Percentiles rank a stretch among this genome's conserved stretches.
Evolutionary conservation across 148 eudicot genomes (phyloP).

Genomic region (Cornus suecica): DNA sequence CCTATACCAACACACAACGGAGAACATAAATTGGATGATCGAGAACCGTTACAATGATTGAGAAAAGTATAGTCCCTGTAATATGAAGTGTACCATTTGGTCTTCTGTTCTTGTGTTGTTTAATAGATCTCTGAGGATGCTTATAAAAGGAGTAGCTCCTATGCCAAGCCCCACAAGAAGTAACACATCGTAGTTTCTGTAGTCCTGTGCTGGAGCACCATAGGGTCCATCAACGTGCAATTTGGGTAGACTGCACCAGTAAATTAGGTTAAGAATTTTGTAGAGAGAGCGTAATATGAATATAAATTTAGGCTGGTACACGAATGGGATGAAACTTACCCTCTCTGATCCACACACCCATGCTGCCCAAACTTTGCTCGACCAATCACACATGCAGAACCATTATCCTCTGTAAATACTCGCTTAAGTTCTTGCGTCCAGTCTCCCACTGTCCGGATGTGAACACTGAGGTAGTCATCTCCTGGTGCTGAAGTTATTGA

Average conservation of each 20-base stretch:
- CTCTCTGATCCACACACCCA: slow-evolving; percentile 46
- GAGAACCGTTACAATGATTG: background rate
- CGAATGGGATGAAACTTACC: slow-evolving; percentile 39
- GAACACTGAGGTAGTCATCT: slow-evolving; percentile 80
- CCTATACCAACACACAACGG: slow-evolving; percentile 39
- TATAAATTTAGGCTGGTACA: background rate
- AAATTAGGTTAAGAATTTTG: background rate
- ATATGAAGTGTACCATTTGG: slow-evolving; percentile 35
- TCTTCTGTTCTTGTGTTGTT: slow-evolving; percentile 60
- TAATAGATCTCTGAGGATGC: slow-evolving; percentile 80
- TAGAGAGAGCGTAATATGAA: background rate
- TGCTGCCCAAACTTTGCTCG: slow-evolving; percentile 55
- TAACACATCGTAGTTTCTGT: slow-evolving; percentile 81
- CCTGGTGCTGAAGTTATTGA: slow-evolving; percentile 98
- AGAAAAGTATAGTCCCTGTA: background rate
- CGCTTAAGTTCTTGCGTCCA: slow-evolving; percentile 85
- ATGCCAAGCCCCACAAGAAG: slow-evolving; percentile 97
- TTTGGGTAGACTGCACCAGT: slow-evolving; percentile 61
- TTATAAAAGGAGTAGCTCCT: slow-evolving; percentile 96
- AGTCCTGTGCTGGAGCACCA: slow-evolving; percentile 96
- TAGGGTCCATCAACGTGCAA: slow-evolving; percentile 93
- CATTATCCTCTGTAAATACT: slow-evolving; percentile 58
- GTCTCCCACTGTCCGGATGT: slow-evolving; percentile 81
- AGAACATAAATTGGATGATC: background rate
- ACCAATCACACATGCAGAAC: slow-evolving; percentile 61